Base-by-base conservation (phyloP, 1,284 basidiomycete genomes). In the Mycena citricolor region DNA sequence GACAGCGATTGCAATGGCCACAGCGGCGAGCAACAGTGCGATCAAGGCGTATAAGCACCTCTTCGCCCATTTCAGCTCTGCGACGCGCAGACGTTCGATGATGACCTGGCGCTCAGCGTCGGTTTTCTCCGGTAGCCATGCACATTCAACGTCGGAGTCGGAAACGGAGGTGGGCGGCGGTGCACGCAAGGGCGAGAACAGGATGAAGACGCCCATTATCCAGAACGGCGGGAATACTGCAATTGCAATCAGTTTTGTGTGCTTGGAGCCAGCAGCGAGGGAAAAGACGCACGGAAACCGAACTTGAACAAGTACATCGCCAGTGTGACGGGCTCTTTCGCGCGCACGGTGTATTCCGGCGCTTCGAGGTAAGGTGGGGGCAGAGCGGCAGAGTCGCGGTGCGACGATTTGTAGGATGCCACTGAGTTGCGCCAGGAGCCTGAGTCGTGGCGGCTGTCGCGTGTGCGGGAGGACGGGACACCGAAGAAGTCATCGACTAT, bases 101-200 rank as follows among this genome's bases (percentile, higher is more conserved):
- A 69, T 66, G 60, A 58, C 74, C 69, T 39, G 63, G 63, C 52
- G 76, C 70, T 57, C 70, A 56, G 42, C 61, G 64, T 46, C 65
- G 51, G 56, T 75, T 64, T 74, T 77, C 55, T 55, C 66, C 68
- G 52, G 79, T 73, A 65, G 63, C 71, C 51, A 73, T 60, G 49
- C 46, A 6, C 39, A 40, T 20, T 20, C 22, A 23, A 20, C 17
- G 22, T 36, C 34, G 2, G 42, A 37, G 20, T 44, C 37, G 14
- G 52, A 44, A 1, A 46, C 36, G 3, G 60, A 55, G 10, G 47
- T 42, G 11, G 54, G 52, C 4, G 57, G 54, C 4, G 66, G 61
- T 8, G 56, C 55, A 16, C 53, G 52, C 14, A 68, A 53, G 2
- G 63, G 64, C 6, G 57, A 65, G 13, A 61, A 19, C 16, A 64